phyloP scores from a whole-genome alignment of 1,284 basidiomycete genomes.

The Neotropicomus parvogracilis region DNA sequence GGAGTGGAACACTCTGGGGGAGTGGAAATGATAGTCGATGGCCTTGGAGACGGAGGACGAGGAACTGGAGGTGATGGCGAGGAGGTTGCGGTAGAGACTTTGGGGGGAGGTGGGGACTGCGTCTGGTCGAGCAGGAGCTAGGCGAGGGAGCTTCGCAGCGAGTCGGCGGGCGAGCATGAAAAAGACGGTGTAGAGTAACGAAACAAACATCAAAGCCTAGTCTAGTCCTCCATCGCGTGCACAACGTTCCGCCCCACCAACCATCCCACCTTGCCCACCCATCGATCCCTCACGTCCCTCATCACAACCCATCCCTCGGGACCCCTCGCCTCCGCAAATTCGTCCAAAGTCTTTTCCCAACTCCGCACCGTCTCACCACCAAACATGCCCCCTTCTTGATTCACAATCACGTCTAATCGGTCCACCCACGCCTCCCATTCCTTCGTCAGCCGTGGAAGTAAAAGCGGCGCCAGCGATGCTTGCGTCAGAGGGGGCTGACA shows the following conservation, averaged over 20 bases:
- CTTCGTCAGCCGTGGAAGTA: conserved; percentile 57
- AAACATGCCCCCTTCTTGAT: conserved; percentile 75
- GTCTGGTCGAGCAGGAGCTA: background rate
- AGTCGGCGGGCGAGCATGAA: background rate
- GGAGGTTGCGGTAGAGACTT: conserved; percentile 45
- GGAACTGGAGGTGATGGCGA: conserved; percentile 34
- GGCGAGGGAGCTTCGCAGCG: too few species aligned
- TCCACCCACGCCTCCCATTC: conserved; percentile 80
- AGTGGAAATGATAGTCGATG: conserved; percentile 50
- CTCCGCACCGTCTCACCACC: conserved; percentile 59
- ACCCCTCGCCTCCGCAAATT: conserved; percentile 52
- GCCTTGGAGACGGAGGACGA: conserved; percentile 35
- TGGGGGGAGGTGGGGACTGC: conserved; percentile 24
- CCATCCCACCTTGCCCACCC: conserved; percentile 75
- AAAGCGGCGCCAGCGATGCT: conserved; percentile 49
- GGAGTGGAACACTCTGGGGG: conserved; percentile 39
- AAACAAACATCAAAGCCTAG: conserved; percentile 6
- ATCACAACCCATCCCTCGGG: conserved; percentile 50
- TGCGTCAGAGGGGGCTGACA: conserved; percentile 64
- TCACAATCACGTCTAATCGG: conserved; percentile 62
- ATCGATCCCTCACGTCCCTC: conserved; percentile 59
- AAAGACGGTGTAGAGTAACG: background rate
- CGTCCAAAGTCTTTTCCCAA: conserved; percentile 68
- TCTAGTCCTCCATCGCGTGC: conserved; percentile 55
- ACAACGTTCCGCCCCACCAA: conserved; percentile 55